These are phyloP conservation scores for Lepraria neglecta DNA, from an alignment of 495 filamentous ascomycete genomes.

Conservation along the genomic window DNA sequence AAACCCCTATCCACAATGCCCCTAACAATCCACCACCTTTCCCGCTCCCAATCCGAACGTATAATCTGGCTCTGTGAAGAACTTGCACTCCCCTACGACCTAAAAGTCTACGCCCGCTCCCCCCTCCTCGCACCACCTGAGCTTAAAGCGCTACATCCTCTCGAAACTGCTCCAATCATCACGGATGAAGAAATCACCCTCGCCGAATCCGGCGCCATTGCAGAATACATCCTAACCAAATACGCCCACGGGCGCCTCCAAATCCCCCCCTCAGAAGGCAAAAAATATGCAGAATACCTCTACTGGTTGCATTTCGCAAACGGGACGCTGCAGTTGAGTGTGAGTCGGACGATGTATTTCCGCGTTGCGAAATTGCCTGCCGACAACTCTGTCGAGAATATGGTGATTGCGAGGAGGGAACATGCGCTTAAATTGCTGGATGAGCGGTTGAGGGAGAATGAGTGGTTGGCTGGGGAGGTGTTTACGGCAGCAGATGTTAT, in stretches of 20 bases:
- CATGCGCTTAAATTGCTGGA: slow-evolving; percentile 38
- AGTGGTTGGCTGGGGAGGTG: slow-evolving; percentile 52
- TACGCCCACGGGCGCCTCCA: slow-evolving; percentile 44
- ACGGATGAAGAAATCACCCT: slow-evolving; percentile 46
- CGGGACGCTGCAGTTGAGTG: slow-evolving; percentile 43
- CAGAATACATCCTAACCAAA: slow-evolving; percentile 51
- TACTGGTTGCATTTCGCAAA: slow-evolving; percentile 59
- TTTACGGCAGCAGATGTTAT: slow-evolving; percentile 60
- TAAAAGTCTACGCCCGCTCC: slow-evolving; percentile 45
- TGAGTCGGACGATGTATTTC: slow-evolving; percentile 24
- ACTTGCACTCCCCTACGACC: slow-evolving; percentile 47
- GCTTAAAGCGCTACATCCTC: slow-evolving; percentile 45
- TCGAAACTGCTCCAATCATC: slow-evolving; percentile 51
- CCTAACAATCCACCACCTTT: slow-evolving; percentile 55
- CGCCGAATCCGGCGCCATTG: slow-evolving; percentile 49
- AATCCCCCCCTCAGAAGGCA: slow-evolving; percentile 33
- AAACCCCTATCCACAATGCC: background rate
- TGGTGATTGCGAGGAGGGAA: slow-evolving; percentile 23
- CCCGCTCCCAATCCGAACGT: slow-evolving; percentile 53
- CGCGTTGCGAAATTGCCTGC: background rate
- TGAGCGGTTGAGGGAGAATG: slow-evolving; percentile 37
- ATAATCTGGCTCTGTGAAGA: slow-evolving; percentile 60
- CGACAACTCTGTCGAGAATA: slow-evolving; percentile 22
- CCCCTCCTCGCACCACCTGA: slow-evolving; percentile 50
- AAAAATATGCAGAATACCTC: slow-evolving; percentile 49